A percentile compares a stretch with the other conserved stretches of the same genome.
phyloP scores from a whole-genome alignment of 768 basidiomycete genomes.

The Rubroboletus satanas region DNA sequence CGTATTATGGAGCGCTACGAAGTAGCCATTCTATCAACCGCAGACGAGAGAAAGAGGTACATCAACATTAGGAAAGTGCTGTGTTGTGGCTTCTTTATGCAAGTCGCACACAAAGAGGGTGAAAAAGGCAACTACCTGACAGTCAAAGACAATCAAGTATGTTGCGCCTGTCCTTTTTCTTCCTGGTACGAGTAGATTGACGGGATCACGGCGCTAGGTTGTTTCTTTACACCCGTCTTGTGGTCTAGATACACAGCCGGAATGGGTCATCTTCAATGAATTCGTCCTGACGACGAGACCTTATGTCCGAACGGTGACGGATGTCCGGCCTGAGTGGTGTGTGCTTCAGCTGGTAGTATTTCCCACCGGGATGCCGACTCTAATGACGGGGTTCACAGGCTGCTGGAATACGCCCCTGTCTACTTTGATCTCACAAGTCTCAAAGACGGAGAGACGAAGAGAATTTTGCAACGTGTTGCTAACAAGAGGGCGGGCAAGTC shows the following conservation, averaged over 20 bases:
- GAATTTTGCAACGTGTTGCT: slow-evolving; percentile 50
- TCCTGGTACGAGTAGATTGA: neutral
- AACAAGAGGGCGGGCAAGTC: slow-evolving; percentile 51
- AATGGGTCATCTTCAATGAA: slow-evolving; percentile 93
- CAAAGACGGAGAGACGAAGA: slow-evolving; percentile 68
- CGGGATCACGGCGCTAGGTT: slow-evolving; percentile 3
- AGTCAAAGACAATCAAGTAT: slow-evolving; percentile 90
- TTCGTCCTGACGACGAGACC: slow-evolving; percentile 88
- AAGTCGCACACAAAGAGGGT: slow-evolving; percentile 91
- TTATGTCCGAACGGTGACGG: slow-evolving; percentile 90
- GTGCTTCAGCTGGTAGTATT: slow-evolving; percentile 16
- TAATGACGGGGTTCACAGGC: slow-evolving; percentile 35
- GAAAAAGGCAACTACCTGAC: slow-evolving; percentile 87
- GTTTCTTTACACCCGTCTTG: slow-evolving; percentile 68
- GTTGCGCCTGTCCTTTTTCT: slow-evolving; percentile 13
- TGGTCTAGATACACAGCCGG: slow-evolving; percentile 81
- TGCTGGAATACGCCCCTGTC: slow-evolving; percentile 54
- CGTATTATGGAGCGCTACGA: slow-evolving; percentile 91
- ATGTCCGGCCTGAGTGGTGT: slow-evolving; percentile 83
- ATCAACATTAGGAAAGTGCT: slow-evolving; percentile 76
- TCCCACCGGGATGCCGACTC: neutral
- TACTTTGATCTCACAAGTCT: slow-evolving; percentile 73
- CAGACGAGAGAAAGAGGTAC: slow-evolving; percentile 69
- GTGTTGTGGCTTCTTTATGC: slow-evolving; percentile 97
- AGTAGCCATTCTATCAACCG: slow-evolving; percentile 64